Evolutionary conservation across 129 eudicot genomes (phyloP), one percentile per base, ranked within the genome.

Genomic region (Arctium lappa): DNA sequence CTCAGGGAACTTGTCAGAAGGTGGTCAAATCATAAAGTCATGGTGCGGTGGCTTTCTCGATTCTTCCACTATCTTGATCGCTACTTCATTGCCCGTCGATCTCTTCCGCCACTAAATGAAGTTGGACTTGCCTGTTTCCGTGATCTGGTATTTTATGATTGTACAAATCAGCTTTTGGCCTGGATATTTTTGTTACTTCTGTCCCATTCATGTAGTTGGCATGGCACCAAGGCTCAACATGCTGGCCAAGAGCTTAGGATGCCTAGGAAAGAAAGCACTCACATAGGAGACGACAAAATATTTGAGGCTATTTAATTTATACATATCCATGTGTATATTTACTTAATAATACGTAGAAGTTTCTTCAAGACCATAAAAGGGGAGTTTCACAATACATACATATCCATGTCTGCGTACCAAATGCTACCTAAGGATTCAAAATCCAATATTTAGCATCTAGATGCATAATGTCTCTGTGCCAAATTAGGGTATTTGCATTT

Each of bases 11-110:
- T 95, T 84, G 99, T 92, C 46, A 88, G 90, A 81, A 90, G 99
- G 73, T 95, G 99, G 99, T 87, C 91, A 32, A 91, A 93, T 85
- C 99, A 93, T 84, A 95, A 95, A 83, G 89, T 95, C 84, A 95
- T 95, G 98, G 98, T 95, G 76, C 89, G 97, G 80, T 95, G 98
- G 98, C 92, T 95, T 74, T 95, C 97, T 18, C 81, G 94, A 50
- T 95, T 95, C 85, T 95, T 95, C 46, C 98, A 90, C 69, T 93
- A 95, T 86, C 94, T 95, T 79, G 99, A 95, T 84, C 93, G 98
- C 33, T 93, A 91, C 81, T 95, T 95, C 87, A 93, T 93, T 34
- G 95, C 98, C 39, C 86, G 98, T 50, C 85, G 98, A 79, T 87
- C 97, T 32, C 95, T 95, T 90, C 99, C 99, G 12, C 85, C 94